phyloP scores from a whole-genome alignment of 163 green algal genomes.

The Scenedesmus sp. region DNA sequence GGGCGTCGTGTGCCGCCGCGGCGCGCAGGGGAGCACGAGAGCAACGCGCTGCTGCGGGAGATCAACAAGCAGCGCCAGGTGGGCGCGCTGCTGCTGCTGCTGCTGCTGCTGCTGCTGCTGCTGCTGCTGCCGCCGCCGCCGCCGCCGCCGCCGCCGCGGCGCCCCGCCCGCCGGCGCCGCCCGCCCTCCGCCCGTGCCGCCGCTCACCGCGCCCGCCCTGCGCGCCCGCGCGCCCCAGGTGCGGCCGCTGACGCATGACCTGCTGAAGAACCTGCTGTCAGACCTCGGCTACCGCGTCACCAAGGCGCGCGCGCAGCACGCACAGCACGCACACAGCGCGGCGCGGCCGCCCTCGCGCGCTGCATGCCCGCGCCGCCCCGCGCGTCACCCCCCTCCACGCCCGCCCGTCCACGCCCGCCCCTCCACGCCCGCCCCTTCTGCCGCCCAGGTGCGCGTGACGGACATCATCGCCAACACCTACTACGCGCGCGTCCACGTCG shows the following conservation, averaged over 20 bases:
- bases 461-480: constrained; percentile 67
- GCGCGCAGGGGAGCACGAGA: constrained; percentile 56
- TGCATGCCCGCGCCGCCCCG: too few species aligned
- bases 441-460: constrained; percentile 54
- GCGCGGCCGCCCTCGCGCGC: not conserved
- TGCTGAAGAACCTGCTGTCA: constrained; percentile 45
- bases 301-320: constrained; percentile 6
- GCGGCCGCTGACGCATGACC: constrained; percentile 45
- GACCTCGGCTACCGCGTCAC: constrained; percentile 40
- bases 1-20: too few species aligned
- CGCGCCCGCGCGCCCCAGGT: not conserved
- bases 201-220: too few species aligned
- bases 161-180: too few species aligned
- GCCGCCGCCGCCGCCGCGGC: too few species aligned
- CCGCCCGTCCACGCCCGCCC: not conserved
- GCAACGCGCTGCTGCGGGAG: constrained; percentile 59
- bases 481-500: constrained; percentile 57
- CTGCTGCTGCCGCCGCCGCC: too few species aligned
- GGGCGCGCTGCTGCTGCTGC: not conserved
- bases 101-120: too few species aligned
- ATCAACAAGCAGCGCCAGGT: constrained; percentile 56
- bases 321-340: not conserved
- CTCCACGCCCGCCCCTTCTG: not conserved
- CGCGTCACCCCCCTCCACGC: not conserved
- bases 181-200: too few species aligned